phyloP scores from a whole-genome alignment of 2,329 filamentous ascomycete genomes.

The Aspergillus uvarum region DNA sequence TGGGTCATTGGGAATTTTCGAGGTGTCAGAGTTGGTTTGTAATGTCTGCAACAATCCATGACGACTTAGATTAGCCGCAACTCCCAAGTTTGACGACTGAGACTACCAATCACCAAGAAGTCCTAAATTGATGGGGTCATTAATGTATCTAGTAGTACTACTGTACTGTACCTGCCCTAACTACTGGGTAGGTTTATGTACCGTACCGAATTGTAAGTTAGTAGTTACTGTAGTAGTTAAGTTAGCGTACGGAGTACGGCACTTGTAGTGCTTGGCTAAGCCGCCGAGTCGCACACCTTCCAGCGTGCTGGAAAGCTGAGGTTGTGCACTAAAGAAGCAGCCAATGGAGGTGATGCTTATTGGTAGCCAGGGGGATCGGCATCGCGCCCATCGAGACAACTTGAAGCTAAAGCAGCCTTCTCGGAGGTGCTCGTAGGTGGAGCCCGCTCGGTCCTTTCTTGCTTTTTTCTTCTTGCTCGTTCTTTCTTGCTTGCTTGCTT shows the following conservation, averaged over 20 bases:
- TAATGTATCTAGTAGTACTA: too few species aligned
- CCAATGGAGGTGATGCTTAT: constrained; percentile 5
- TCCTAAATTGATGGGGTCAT: too few species aligned
- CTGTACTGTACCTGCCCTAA: too few species aligned
- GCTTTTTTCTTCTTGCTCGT: not conserved
- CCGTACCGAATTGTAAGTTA: too few species aligned
- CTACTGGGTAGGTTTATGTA: too few species aligned
- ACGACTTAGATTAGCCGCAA: too few species aligned
- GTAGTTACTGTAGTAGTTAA: too few species aligned
- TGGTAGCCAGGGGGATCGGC: constrained; percentile 7
- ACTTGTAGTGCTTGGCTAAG: constrained; percentile 3
- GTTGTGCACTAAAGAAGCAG: not conserved
- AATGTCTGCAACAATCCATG: too few species aligned
- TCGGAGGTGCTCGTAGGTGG: not conserved
- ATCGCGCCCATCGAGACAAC: not conserved
- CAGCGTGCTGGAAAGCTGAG: constrained; percentile 1
- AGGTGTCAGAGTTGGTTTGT: not conserved
- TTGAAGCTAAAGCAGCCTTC: not conserved
- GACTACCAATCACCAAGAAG: too few species aligned
- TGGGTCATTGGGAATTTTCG: not conserved
- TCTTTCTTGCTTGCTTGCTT: not conserved
- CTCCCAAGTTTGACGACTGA: too few species aligned
- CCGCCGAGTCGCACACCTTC: constrained; percentile 8
- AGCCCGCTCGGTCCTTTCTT: not conserved
- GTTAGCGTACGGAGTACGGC: not conserved